Base-by-base conservation (phyloP, 768 basidiomycete genomes). In the Flagelloscypha sp. region DNA sequence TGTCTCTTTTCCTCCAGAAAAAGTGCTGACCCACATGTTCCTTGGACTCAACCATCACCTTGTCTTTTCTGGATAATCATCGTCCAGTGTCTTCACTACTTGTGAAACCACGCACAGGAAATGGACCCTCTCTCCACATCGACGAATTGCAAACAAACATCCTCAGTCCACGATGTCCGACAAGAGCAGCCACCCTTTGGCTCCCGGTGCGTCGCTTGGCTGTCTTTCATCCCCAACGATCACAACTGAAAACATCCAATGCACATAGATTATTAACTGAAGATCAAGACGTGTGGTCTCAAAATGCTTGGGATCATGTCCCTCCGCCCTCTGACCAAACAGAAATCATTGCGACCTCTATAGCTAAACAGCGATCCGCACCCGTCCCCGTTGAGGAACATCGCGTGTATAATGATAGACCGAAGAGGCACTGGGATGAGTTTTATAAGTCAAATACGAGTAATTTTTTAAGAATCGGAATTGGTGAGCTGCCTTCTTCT, bases 401-500 rank as follows among this genome's bases (percentile, higher is more conserved):
- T 52, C 55, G 60, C 29, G 78, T 72, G 51, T 81, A 81, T 48
- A 80, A 86, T 52, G 68, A 76, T 10, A 84, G 74, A 42, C 84
- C 84, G 3, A 73, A 82, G 1, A 74, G 66, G 38, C 69, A 81
- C 46, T 88, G 85, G 85, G 86, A 98, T 52, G 78, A 79, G 37
- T 97, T 98, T 49, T 98, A 99, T 67, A 81, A 83, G 48, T 69
- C 68, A 35, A 92, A 94, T 43, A 66, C 75, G 15, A 72, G 62
- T 50, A 92, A 93, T 46, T 98, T 99, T 61, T 99, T 98, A 81
- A 86, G 25, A 80, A 98, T 58, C 70, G 95, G 38, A 86, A 89
- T 64, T 99, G 95, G 84, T 77, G 50, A 5, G 55, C 37, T 34
- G 6, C 24, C 8, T 38, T 43, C 21, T 32, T 37, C 6, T 22